A percentile compares a stretch with the other conserved stretches of the same genome.
phyloP scores from a whole-genome alignment of 208 protist genomes.

The Leishmania amazonensis region DNA sequence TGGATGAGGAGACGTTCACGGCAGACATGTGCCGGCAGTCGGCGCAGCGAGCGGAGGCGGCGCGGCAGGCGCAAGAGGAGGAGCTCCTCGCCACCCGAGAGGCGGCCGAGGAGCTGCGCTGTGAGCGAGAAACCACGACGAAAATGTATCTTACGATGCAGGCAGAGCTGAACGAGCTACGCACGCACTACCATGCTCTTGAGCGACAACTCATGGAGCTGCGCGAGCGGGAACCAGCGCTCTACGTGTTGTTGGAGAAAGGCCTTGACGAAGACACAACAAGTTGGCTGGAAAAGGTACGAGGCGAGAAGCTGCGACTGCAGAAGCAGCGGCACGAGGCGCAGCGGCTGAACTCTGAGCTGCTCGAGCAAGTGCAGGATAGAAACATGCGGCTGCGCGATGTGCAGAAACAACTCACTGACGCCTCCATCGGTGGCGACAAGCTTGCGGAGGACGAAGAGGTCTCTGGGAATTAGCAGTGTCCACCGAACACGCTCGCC shows the following conservation, averaged over 20 bases:
- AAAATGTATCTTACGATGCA: slow-evolving; percentile 38
- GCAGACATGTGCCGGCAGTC: slow-evolving; percentile 48
- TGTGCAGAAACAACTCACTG: slow-evolving; percentile 48
- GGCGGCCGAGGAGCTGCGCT: slow-evolving; percentile 23
- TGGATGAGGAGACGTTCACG: slow-evolving; percentile 63
- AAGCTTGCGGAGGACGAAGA: not conserved
- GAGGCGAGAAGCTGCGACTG: slow-evolving; percentile 49
- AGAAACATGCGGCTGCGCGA: slow-evolving; percentile 57
- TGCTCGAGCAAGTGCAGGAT: slow-evolving; percentile 62
- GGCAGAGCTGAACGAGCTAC: slow-evolving; percentile 50
- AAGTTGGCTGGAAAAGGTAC: slow-evolving; percentile 61
- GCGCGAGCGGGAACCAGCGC: slow-evolving; percentile 37
- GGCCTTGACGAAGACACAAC: slow-evolving; percentile 36
- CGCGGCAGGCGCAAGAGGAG: slow-evolving; percentile 37
- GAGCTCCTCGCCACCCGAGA: slow-evolving; percentile 36
- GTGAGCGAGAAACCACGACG: slow-evolving; percentile 19
- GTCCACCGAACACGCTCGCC: not conserved
- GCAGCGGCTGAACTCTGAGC: slow-evolving; percentile 50
- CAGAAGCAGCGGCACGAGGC: slow-evolving; percentile 57
- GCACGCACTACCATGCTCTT: slow-evolving; percentile 41
- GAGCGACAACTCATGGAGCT: slow-evolving; percentile 51
- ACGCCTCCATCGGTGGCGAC: slow-evolving; percentile 20
- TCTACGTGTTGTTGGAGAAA: slow-evolving; percentile 63
- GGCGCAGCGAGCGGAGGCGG: slow-evolving; percentile 40
- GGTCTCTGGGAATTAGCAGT: not conserved